phyloP scores from a whole-genome alignment of 306 rosid species.

The Urtica urens region DNA sequence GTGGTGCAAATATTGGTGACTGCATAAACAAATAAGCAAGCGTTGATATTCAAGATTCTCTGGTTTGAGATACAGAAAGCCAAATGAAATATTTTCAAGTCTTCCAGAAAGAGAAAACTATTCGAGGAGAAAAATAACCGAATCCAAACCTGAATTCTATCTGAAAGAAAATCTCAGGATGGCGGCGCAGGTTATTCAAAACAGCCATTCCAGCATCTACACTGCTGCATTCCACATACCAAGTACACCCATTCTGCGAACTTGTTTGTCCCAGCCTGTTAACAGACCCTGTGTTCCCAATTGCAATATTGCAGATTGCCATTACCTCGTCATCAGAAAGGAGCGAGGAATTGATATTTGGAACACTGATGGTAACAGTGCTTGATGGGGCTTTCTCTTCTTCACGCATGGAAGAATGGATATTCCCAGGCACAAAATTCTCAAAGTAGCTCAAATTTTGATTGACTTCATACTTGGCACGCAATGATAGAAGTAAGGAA shows the following conservation, averaged over 20 bases:
- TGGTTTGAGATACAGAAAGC: background rate
- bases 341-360: constrained; percentile 34
- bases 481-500: constrained; percentile 41
- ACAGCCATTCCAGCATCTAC: constrained; percentile 48
- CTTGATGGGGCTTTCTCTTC: constrained; percentile 47
- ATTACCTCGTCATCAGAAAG: constrained; percentile 59
- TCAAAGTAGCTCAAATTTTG: constrained; percentile 41
- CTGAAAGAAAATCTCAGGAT: constrained; percentile 65
- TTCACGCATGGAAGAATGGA: constrained; percentile 31
- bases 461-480: constrained; percentile 46
- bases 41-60: background rate
- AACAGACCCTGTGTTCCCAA: constrained; percentile 48
- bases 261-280: constrained; percentile 48
- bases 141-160: constrained; percentile 54
- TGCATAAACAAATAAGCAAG: constrained; percentile 17
- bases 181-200: constrained; percentile 50
- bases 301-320: constrained; percentile 51
- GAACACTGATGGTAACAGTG: constrained; percentile 47
- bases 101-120: background rate
- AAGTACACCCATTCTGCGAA: constrained; percentile 51
- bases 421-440: constrained; percentile 36
- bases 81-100: background rate
- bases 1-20: constrained; percentile 46
- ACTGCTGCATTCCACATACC: constrained; percentile 69
- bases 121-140: background rate